These are phyloP conservation scores for Batrachochytrium dendrobatidis DNA, from an alignment of 371 early-diverging fungal genomes.

Conservation along the genomic window DNA sequence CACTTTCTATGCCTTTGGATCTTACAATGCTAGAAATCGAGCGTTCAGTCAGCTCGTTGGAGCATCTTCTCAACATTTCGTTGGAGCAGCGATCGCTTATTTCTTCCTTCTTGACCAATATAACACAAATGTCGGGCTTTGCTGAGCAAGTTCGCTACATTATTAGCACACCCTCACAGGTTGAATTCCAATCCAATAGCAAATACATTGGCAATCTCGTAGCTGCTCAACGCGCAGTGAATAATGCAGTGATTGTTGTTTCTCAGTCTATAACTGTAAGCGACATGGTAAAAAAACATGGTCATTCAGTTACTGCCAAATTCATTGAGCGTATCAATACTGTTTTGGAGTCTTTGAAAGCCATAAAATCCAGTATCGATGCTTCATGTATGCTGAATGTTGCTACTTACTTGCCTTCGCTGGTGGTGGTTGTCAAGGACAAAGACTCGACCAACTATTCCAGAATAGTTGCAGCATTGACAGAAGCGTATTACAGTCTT, in stretches of 20 bases:
- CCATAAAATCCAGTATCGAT: neutral
- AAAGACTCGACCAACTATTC: neutral
- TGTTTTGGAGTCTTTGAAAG: neutral
- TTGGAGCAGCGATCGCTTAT: slow-evolving; percentile 49
- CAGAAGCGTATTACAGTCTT: neutral
- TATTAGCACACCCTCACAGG: neutral
- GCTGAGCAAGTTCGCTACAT: slow-evolving; percentile 5
- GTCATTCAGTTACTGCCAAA: neutral
- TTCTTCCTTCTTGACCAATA: neutral
- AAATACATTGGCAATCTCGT: neutral
- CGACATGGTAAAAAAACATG: neutral
- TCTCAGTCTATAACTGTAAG: slow-evolving; percentile 3
- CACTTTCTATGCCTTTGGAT: slow-evolving; percentile 54
- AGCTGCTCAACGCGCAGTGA: slow-evolving; percentile 1
- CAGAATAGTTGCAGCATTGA: neutral
- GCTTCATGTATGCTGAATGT: neutral
- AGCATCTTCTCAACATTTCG: slow-evolving; percentile 58
- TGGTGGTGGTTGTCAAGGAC: neutral
- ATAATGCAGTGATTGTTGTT: slow-evolving; percentile 6
- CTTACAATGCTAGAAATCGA: slow-evolving; percentile 65
- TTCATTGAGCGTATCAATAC: neutral
- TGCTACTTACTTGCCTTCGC: neutral
- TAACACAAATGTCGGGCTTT: neutral
- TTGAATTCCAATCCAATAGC: neutral
- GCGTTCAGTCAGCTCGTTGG: slow-evolving; percentile 61